Percentiles rank a stretch among this genome's conserved stretches.
Conservation (phyloP, 2,329 filamentous ascomycete species). For the Fusarium neocosmosporiellum region DNA sequence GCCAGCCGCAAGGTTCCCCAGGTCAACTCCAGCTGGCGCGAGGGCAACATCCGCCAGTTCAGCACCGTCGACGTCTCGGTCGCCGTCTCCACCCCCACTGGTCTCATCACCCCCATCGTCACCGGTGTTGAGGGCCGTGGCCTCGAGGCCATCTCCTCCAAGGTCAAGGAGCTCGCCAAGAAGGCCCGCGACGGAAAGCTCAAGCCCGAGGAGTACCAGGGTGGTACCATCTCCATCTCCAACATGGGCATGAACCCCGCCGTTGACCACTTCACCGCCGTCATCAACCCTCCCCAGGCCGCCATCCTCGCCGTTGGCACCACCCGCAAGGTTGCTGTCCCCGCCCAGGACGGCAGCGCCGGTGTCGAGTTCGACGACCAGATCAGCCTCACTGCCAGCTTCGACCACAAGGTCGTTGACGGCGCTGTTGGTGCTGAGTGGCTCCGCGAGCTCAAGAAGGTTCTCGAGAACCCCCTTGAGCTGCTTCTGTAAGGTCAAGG, state of each 20-base stretch:
- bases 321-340: conserved; percentile 94
- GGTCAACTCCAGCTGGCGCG: conserved; percentile 96
- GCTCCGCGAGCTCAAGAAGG: conserved; percentile 97
- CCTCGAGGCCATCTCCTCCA: conserved; percentile 85
- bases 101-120: conserved; percentile 98
- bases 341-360: conserved; percentile 81
- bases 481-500: conserved; percentile 77
- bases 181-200: conserved; percentile 96
- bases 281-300: conserved; percentile 99
- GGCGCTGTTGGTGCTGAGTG: conserved; percentile 96
- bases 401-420: conserved; percentile 99
- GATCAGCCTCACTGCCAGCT: conserved; percentile 93
- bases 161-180: conserved; percentile 97
- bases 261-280: conserved; percentile 95
- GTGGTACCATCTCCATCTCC: conserved; percentile 98
- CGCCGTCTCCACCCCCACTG: conserved; percentile 90
- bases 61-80: conserved; percentile 95
- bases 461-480: conserved; percentile 96
- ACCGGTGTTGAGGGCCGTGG: conserved; percentile 88
- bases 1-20: conserved; percentile 94
- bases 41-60: conserved; percentile 91
- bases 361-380: conserved; percentile 93
- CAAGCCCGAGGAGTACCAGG: conserved; percentile 99
- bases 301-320: conserved; percentile 95
- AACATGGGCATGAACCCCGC: conserved; percentile 99